phyloP scores from a whole-genome alignment of 208 protist genomes.

The Crithidia thermophila region DNA sequence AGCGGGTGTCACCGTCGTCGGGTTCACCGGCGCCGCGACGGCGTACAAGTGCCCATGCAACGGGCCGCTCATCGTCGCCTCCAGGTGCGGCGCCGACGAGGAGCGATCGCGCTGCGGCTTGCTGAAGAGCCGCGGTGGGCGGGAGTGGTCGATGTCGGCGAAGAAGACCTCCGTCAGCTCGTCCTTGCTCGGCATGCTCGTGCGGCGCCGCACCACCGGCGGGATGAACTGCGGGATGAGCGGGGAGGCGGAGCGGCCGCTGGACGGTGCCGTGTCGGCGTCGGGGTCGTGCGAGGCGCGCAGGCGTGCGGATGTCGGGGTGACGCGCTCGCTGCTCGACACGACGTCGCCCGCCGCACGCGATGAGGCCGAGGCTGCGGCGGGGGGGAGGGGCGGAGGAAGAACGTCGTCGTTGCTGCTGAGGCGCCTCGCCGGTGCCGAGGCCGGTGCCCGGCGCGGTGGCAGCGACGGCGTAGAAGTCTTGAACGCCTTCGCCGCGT shows the following conservation, averaged over 20 bases:
- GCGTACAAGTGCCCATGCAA: neutral
- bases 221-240: slow-evolving; percentile 32
- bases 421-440: neutral
- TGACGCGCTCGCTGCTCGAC: neutral
- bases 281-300: neutral
- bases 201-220: slow-evolving; percentile 16
- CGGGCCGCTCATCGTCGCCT: neutral
- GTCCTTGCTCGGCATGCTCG: slow-evolving; percentile 4
- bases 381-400: neutral
- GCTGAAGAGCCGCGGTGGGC: slow-evolving; percentile 2
- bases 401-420: too few species aligned
- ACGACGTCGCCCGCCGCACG: too few species aligned
- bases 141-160: neutral
- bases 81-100: neutral
- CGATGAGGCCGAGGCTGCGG: too few species aligned
- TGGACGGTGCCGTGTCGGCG: slow-evolving; percentile 17
- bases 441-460: neutral
- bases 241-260: slow-evolving; percentile 22
- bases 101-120: neutral
- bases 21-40: neutral
- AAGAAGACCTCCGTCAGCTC: slow-evolving; percentile 13
- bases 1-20: neutral
- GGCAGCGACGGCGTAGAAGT: neutral
- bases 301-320: neutral
- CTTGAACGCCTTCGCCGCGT: slow-evolving; percentile 1